Percentiles rank a stretch among this genome's conserved stretches.
Evolutionary conservation across 2,329 filamentous ascomycete genomes (phyloP).

Genomic region (Septoria petroselini): DNA sequence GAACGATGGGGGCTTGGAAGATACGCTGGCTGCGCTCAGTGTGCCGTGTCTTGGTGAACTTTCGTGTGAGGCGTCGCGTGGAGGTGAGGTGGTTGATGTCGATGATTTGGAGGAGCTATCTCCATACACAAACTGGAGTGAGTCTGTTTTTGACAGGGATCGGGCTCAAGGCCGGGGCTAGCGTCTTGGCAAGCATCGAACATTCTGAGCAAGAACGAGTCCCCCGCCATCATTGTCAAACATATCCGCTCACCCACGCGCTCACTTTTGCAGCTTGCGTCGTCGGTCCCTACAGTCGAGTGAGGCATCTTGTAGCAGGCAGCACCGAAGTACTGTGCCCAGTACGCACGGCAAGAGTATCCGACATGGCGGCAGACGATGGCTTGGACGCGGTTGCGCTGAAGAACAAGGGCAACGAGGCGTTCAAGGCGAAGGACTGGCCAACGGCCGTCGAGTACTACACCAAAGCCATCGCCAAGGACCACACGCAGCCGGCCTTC

Average conservation of each 20-base stretch:
- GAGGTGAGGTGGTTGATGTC: too few relatives aligned
- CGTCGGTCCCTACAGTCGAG: slow-evolving; percentile 11
- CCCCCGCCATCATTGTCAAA: not conserved
- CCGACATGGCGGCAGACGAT: slow-evolving; percentile 32
- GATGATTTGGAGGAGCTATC: too few relatives aligned
- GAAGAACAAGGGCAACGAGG: slow-evolving; percentile 93
- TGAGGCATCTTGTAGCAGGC: not conserved
- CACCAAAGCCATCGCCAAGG: slow-evolving; percentile 52
- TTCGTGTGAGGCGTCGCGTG: too few relatives aligned
- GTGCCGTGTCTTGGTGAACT: too few relatives aligned
- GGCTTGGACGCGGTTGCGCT: slow-evolving; percentile 66
- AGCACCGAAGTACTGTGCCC: not conserved
- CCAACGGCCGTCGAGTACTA: slow-evolving; percentile 77
- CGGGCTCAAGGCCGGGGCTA: too few relatives aligned
- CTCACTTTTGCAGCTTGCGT: not conserved
- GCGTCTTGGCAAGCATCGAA: too few relatives aligned
- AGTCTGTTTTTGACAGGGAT: too few relatives aligned
- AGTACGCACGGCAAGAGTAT: not conserved
- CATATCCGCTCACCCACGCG: too few relatives aligned
- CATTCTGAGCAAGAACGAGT: too few relatives aligned
- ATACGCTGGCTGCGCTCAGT: too few relatives aligned
- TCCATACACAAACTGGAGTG: too few relatives aligned
- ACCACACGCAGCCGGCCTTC: slow-evolving; percentile 68
- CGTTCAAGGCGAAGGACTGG: slow-evolving; percentile 87
- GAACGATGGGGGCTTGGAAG: too few relatives aligned